A percentile compares a stretch with the other conserved stretches of the same genome.
These are phyloP conservation scores for Condylostoma magnum DNA, from an alignment of 169 alveolate genomes.

Conservation along the genomic window DNA sequence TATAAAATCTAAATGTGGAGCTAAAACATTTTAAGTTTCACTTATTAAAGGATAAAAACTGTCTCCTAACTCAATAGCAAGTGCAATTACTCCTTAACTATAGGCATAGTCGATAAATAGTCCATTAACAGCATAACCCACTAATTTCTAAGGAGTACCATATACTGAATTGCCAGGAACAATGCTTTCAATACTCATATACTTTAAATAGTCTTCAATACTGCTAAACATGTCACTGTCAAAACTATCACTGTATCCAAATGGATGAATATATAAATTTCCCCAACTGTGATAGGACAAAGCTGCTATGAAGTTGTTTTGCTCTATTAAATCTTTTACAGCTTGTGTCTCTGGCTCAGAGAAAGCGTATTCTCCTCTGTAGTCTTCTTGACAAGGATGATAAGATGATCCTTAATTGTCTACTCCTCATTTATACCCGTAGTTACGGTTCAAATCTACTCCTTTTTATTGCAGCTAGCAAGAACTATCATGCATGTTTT, in stretches of 20 bases:
- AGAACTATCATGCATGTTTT: conserved; percentile 52
- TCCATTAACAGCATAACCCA: conserved; percentile 10
- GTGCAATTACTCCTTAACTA: not conserved
- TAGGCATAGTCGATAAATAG: conserved; percentile 5
- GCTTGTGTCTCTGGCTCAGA: conserved; percentile 83
- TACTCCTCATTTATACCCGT: conserved; percentile 59
- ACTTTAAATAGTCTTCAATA: not conserved
- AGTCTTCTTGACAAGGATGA: conserved; percentile 73
- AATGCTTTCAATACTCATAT: not conserved
- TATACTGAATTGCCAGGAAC: not conserved
- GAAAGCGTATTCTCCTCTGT: conserved; percentile 80
- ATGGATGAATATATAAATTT: conserved; percentile 59
- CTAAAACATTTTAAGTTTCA: not conserved
- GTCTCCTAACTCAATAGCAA: conserved; percentile 2
- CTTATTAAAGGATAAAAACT: not conserved
- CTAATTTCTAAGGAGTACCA: not conserved
- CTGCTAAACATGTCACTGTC: not conserved
- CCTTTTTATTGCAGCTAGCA: conserved; percentile 39
- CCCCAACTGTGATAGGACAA: conserved; percentile 64
- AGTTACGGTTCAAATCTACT: conserved; percentile 70
- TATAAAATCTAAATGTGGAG: not conserved
- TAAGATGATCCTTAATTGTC: conserved; percentile 63
- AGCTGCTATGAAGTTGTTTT: conserved; percentile 7
- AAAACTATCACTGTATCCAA: not conserved
- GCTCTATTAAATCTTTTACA: conserved; percentile 30